Evolutionary conservation across 2,329 filamentous ascomycete species (phyloP).

Genomic region (Fusarium piperis): DNA sequence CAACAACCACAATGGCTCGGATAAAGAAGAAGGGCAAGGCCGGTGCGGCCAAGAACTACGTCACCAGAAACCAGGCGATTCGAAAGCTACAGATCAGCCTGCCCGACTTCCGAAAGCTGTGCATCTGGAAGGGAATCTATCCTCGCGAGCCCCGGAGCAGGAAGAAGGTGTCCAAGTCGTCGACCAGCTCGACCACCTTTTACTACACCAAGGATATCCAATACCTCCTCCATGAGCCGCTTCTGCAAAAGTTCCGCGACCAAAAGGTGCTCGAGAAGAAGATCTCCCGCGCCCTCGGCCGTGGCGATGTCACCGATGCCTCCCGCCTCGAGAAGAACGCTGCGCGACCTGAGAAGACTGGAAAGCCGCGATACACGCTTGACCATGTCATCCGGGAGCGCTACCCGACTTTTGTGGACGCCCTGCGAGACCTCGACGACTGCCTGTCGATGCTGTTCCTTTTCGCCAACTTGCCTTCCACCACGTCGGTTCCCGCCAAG

Average conservation of each 20-base stretch:
- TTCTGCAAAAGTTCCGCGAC: slow-evolving; percentile 93
- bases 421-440: slow-evolving; percentile 93
- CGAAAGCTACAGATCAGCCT: slow-evolving; percentile 98
- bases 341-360: slow-evolving; percentile 86
- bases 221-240: slow-evolving; percentile 95
- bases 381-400: slow-evolving; percentile 98
- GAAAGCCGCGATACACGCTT: slow-evolving; percentile 88
- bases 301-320: slow-evolving; percentile 90
- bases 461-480: slow-evolving; percentile 95
- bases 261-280: slow-evolving; percentile 98
- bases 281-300: slow-evolving; percentile 89
- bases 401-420: slow-evolving; percentile 96
- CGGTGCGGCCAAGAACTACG: slow-evolving; percentile 97
- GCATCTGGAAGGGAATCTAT: slow-evolving; percentile 99
- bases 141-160: slow-evolving; percentile 95
- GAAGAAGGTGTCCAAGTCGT: slow-evolving; percentile 94
- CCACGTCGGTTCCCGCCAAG: slow-evolving; percentile 88
- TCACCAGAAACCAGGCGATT: slow-evolving; percentile 95
- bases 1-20: slow-evolving; percentile 66
- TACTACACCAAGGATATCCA: slow-evolving; percentile 95
- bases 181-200: slow-evolving; percentile 92
- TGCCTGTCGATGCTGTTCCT: slow-evolving; percentile 96
- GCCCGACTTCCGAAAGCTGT: slow-evolving; percentile 96
- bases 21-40: slow-evolving; percentile 94
- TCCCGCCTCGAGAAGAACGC: slow-evolving; percentile 88